phyloP scores from a whole-genome alignment of 208 protist species.

The Acanthamoeba castellanii region DNA sequence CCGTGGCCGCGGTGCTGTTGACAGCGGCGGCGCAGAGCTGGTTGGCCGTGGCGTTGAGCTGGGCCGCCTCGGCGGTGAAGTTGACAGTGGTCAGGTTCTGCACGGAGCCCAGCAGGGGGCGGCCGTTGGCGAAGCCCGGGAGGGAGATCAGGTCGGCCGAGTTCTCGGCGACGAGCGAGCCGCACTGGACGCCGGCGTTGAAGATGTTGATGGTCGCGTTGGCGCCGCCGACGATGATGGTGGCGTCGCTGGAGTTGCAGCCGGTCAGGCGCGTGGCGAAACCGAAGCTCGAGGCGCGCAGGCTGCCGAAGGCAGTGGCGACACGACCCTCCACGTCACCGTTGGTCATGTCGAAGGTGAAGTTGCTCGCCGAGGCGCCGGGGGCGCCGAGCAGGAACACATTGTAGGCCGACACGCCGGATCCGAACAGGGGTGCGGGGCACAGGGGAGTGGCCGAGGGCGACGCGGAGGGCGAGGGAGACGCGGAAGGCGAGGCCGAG shows the following conservation, averaged over 20 bases:
- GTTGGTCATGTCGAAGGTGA: constrained; percentile 11
- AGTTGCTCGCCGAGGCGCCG: not conserved
- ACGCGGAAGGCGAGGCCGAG: not conserved
- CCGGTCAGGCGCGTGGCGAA: not conserved
- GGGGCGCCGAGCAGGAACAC: not conserved
- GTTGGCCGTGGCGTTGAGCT: not conserved
- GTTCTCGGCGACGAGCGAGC: constrained; percentile 19
- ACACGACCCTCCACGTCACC: constrained; percentile 7
- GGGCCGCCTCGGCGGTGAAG: not conserved
- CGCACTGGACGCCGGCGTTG: not conserved
- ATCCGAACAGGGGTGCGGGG: not conserved
- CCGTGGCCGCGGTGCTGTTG: not conserved
- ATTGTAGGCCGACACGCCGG: constrained; percentile 10
- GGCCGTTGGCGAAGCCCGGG: not conserved
- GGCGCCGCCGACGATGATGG: not conserved
- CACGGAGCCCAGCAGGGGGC: not conserved
- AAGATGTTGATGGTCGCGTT: not conserved
- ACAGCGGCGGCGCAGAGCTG: not conserved
- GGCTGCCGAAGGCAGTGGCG: not conserved
- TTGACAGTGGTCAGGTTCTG: not conserved
- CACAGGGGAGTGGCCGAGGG: not conserved
- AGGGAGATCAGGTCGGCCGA: not conserved
- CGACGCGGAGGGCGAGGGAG: not conserved
- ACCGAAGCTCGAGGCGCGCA: constrained; percentile 18
- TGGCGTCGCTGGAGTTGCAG: not conserved